A percentile compares a stretch with the other conserved stretches of the same genome.
phyloP scores from a whole-genome alignment of 352 stramenopile species.

The Plasmopara muralis region DNA sequence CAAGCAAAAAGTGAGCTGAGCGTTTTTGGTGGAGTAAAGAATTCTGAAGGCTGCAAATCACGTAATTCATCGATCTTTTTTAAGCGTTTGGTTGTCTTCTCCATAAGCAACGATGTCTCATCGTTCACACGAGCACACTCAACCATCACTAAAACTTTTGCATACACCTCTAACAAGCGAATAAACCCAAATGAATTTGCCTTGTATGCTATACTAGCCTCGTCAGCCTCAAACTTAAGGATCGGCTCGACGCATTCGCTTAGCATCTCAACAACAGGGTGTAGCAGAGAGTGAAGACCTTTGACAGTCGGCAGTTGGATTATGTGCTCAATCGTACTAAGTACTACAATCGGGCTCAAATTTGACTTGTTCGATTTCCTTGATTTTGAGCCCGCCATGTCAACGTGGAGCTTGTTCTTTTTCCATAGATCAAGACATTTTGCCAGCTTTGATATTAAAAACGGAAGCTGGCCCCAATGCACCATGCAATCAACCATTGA shows the following conservation, averaged over 20 bases:
- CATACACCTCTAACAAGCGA: slow-evolving; percentile 65
- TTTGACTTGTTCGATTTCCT: slow-evolving; percentile 34
- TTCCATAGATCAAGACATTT: slow-evolving; percentile 56
- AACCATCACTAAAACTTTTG: slow-evolving; percentile 46
- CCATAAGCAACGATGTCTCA: slow-evolving; percentile 36
- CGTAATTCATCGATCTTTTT: slow-evolving; percentile 35
- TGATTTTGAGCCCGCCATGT: slow-evolving; percentile 14
- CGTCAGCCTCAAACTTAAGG: slow-evolving; percentile 33
- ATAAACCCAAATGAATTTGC: slow-evolving; percentile 55
- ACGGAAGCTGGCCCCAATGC: slow-evolving; percentile 68
- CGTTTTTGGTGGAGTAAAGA: slow-evolving; percentile 47
- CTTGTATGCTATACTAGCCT: slow-evolving; percentile 38
- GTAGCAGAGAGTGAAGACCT: slow-evolving; percentile 40
- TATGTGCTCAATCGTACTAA: slow-evolving; percentile 62
- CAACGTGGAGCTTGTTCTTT: slow-evolving; percentile 33
- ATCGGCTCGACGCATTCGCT: slow-evolving; percentile 40
- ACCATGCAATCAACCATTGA: slow-evolving; percentile 72
- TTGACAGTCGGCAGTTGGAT: slow-evolving; percentile 40
- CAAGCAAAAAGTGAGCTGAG: slow-evolving; percentile 45
- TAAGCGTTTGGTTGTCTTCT: slow-evolving; percentile 36
- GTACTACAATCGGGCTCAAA: slow-evolving; percentile 56
- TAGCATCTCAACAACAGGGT: slow-evolving; percentile 36
- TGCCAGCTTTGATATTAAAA: slow-evolving; percentile 53
- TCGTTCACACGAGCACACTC: slow-evolving; percentile 47
- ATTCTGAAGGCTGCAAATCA: slow-evolving; percentile 50